These are phyloP conservation scores for Schwanniomyces occidentalis DNA, from an alignment of 805 yeast species.

Conservation along the genomic window DNA sequence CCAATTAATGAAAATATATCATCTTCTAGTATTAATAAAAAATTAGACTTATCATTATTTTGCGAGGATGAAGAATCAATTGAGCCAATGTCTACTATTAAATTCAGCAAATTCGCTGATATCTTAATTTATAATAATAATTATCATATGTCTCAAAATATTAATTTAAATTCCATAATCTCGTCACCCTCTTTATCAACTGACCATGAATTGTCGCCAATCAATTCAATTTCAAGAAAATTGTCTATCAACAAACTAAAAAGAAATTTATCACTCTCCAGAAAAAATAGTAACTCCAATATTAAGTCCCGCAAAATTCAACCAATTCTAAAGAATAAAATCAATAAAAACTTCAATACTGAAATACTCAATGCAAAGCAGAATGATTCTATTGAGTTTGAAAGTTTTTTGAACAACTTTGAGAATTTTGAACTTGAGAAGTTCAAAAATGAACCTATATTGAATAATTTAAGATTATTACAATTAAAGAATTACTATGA, in stretches of 20 bases:
- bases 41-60: conserved; percentile 6
- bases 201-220: not conserved
- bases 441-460: conserved; percentile 11
- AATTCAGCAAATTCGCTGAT: conserved; percentile 16
- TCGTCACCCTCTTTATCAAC: not conserved
- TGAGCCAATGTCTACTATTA: conserved; percentile 9
- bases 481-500: conserved; percentile 20
- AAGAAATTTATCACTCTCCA: not conserved
- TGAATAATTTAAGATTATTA: conserved; percentile 10
- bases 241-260: conserved; percentile 1
- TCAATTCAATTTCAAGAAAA: conserved; percentile 2
- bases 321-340: conserved; percentile 28
- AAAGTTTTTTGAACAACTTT: conserved; percentile 18
- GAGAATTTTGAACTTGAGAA: conserved; percentile 16
- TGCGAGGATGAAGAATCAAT: conserved; percentile 1
- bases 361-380: conserved; percentile 17
- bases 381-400: conserved; percentile 17
- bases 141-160: not conserved
- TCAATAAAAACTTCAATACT: conserved; percentile 21
- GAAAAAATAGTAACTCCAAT: not conserved
- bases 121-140: conserved; percentile 13
- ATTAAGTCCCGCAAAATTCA: not conserved
- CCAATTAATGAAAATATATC: conserved; percentile 8
- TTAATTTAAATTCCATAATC: not conserved
- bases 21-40: conserved; percentile 1